Conservation (phyloP, 495 filamentous ascomycete species). For the Penicillium crystallinum region DNA sequence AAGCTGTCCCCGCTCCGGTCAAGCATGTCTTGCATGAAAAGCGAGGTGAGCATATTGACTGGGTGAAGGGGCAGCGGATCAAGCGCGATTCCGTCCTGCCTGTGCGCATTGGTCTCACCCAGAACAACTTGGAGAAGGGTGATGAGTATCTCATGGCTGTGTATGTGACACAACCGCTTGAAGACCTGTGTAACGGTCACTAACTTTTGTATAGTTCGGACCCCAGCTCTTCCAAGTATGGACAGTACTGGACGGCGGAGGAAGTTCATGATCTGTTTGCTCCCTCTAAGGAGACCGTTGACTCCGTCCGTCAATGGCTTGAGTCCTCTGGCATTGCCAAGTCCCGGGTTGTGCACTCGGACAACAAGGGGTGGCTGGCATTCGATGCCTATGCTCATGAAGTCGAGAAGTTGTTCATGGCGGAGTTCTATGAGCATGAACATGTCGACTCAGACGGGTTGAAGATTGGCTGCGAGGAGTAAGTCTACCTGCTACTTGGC, state of each 20-base stretch:
- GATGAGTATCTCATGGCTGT: conserved; percentile 26
- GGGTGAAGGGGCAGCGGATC: conserved; percentile 29
- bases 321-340: conserved; percentile 42
- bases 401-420: conserved; percentile 51
- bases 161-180: conserved; percentile 5
- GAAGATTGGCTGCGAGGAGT: conserved; percentile 47
- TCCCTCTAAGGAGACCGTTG: conserved; percentile 43
- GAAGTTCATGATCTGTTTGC: conserved; percentile 52
- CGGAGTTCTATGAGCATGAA: conserved; percentile 55
- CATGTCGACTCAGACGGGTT: conserved; percentile 38
- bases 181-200: conserved; percentile 16
- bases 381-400: conserved; percentile 53
- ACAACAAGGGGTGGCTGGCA: conserved; percentile 51
- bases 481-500: conserved; percentile 1
- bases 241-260: conserved; percentile 54
- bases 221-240: conserved; percentile 56
- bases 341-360: conserved; percentile 43
- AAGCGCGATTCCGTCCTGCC: conserved; percentile 24
- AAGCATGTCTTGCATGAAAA: conserved; percentile 42
- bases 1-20: conserved; percentile 27
- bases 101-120: conserved; percentile 27
- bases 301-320: conserved; percentile 44
- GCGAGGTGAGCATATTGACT: conserved; percentile 24
- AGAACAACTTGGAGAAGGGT: conserved; percentile 27
- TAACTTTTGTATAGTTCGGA: conserved; percentile 50